Base-by-base conservation (phyloP, 139 green algal genomes). In the Klebsormidium nitens region DNA sequence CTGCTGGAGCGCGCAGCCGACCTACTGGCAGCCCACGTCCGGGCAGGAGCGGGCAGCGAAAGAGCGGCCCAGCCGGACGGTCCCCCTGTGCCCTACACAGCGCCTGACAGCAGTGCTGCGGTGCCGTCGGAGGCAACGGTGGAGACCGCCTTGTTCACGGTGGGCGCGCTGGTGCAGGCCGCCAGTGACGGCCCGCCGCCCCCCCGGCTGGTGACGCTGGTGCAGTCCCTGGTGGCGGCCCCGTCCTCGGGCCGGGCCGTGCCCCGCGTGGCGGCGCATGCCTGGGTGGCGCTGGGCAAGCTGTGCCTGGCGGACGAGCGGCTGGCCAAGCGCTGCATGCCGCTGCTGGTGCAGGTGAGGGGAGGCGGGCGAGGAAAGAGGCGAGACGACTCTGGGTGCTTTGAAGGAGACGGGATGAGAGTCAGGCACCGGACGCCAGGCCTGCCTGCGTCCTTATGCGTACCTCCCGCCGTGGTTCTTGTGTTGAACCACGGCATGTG, bases 321-420 rank as follows among this genome's bases (percentile, higher is more conserved):
- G 11, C 66, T 79, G 2, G 72, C 72, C 37, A 72, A 79, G 67
- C 65, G 23, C 3, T 79, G 39, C 38, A 34, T 80, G 17, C 70
- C 44, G 6, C 64, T 79, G 14, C 64, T 79, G 39, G 26, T 79
- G 47, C 69, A 77, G 36, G 69, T 40, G 37, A 66, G 59, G 5
- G 14, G 5, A 4, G 28, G 28, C 32, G n/a, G n/a, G n/a, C n/a
- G n/a, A n/a, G n/a, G n/a, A n/a, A n/a, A n/a, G n/a, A n/a, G n/a
- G n/a, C n/a, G n/a, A n/a, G n/a, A n/a, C n/a, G n/a, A n/a, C n/a
- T n/a, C n/a, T n/a, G n/a, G n/a, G n/a, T n/a, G n/a, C n/a, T n/a
- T n/a, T n/a, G n/a, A n/a, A n/a, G n/a, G n/a, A n/a, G n/a, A n/a
- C n/a, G n/a, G n/a, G n/a, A n/a, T n/a, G n/a, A n/a, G n/a, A n/a